Percentiles rank a stretch among this genome's conserved stretches.
phyloP scores from a whole-genome alignment of 768 basidiomycete species.

The Suillus tomentosus region DNA sequence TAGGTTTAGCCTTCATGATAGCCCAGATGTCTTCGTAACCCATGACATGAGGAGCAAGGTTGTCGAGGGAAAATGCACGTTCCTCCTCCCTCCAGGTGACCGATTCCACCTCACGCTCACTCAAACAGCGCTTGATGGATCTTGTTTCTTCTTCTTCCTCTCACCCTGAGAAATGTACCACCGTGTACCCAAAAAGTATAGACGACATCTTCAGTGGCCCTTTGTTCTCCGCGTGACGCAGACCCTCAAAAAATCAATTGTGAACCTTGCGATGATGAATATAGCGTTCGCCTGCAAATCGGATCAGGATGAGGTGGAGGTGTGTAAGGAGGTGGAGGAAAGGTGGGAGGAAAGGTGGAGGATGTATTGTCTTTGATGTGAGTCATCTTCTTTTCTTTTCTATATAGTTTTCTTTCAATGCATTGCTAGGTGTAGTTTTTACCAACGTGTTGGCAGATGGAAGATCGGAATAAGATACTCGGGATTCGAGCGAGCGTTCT shows the following conservation, averaged over 20 bases:
- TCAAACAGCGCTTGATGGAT: slow-evolving; percentile 36
- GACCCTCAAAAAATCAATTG: slow-evolving; percentile 36
- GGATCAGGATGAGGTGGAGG: slow-evolving; percentile 39
- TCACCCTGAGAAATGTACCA: not conserved
- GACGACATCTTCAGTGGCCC: slow-evolving; percentile 32
- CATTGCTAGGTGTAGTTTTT: not conserved
- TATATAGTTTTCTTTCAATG: no score
- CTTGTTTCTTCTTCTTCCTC: slow-evolving; percentile 14
- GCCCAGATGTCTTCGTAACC: slow-evolving; percentile 40
- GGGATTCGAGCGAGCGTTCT: no score
- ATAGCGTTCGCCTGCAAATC: slow-evolving; percentile 51
- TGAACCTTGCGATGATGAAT: slow-evolving; percentile 57
- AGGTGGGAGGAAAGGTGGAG: slow-evolving; percentile 50
- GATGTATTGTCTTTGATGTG: slow-evolving; percentile 53
- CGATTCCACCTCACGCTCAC: not conserved
- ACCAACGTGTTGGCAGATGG: slow-evolving; percentile 35
- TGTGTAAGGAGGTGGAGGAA: slow-evolving; percentile 44
- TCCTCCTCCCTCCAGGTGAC: no score
- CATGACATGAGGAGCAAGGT: slow-evolving; percentile 33
- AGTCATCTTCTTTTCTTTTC: slow-evolving; percentile 14
- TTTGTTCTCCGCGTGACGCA: slow-evolving; percentile 20
- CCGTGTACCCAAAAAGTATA: slow-evolving; percentile 11
- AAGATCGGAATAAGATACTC: slow-evolving; percentile 16
- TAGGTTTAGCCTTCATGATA: slow-evolving; percentile 32
- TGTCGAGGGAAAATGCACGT: slow-evolving; percentile 14